Evolutionary conservation across 164 flowering plant species (phyloP), one percentile per base, ranked within the genome.

Genomic region (Aristolochia fimbriata): DNA sequence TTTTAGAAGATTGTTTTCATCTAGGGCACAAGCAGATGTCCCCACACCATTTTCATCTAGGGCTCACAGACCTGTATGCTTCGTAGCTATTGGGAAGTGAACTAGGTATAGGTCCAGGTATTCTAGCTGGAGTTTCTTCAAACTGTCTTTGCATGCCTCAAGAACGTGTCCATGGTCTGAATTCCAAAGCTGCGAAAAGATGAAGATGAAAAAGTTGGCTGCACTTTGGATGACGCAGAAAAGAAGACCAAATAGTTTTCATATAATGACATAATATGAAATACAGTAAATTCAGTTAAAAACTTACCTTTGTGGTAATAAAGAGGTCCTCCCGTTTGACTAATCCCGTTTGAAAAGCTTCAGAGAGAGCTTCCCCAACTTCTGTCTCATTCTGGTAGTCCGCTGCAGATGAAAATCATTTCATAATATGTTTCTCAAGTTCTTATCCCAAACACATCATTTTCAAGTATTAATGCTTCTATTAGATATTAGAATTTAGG

Each of bases 121-220:
- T 31, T 88, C 93, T 1, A 92, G 79, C 69, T 75, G 83, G 53
- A 92, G 89, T 70, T 92, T 88, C 78, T 85, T 84, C 61, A 92
- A 60, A 63, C 98, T 92, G 70, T 82, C 88, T 71, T 88, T 85
- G 57, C 96, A 92, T 43, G 98, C 98, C 71, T 86, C 95, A 58
- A 79, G 25, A 51, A 89, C 96, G 74, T 91, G 98, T 31, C 96
- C 89, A 70, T 86, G 96, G 68, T 91, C 98, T 25, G 95, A 88
- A 70, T 81, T 91, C 98, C 98, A 91, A 10, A 91, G 92, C 95
- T 91, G 87, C 70, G 74, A 62, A 14, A 24, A 55, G 19, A 24
- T 56, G 9, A 49, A 15, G 31, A 17, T 11, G 56, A 31, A 21
- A 43, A 20, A 55, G 43, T 21, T 9, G 19, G 47, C 57, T 56